phyloP scores from a whole-genome alignment of 1,284 basidiomycete genomes.

The Cryptococcus sp. region DNA sequence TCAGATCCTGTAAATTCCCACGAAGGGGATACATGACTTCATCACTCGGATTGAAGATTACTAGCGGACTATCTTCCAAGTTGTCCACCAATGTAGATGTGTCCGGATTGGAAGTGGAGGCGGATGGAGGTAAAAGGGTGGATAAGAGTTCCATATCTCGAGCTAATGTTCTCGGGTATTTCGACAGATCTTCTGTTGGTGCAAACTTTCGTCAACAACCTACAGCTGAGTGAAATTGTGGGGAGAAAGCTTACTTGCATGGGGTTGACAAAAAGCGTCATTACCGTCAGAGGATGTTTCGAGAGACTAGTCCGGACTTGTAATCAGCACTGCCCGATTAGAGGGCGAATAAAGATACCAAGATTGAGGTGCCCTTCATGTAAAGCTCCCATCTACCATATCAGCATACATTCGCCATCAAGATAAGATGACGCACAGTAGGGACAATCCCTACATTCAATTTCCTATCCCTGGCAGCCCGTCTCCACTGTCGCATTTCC shows the following conservation, averaged over 20 bases:
- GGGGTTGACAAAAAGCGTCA: slow-evolving; percentile 97
- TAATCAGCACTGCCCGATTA: not conserved
- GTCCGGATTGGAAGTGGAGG: not conserved
- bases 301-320: slow-evolving; percentile 60
- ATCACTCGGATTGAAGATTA: slow-evolving; percentile 73
- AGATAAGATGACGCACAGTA: slow-evolving; percentile 52
- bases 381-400: slow-evolving; percentile 75
- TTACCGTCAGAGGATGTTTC: slow-evolving; percentile 79
- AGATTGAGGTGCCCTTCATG: slow-evolving; percentile 90
- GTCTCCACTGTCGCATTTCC: slow-evolving; percentile 72
- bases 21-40: slow-evolving; percentile 75
- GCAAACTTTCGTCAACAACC: slow-evolving; percentile 65
- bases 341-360: slow-evolving; percentile 47
- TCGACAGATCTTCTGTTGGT: slow-evolving; percentile 85
- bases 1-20: slow-evolving; percentile 75
- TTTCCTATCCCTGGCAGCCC: slow-evolving; percentile 56
- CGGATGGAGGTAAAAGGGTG: slow-evolving; percentile 56
- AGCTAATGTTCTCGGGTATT: slow-evolving; percentile 77
- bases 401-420: too few relatives aligned
- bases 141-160: slow-evolving; percentile 53
- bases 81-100: too few relatives aligned
- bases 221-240: not conserved
- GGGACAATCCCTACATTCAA: slow-evolving; percentile 85
- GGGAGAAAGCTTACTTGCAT: slow-evolving; percentile 54
- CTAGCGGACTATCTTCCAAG: slow-evolving; percentile 54